Evolutionary conservation across 371 early-diverging fungal species (phyloP), one percentile per base, ranked within the genome.

Genomic region (Lichtheimia ramosa): DNA sequence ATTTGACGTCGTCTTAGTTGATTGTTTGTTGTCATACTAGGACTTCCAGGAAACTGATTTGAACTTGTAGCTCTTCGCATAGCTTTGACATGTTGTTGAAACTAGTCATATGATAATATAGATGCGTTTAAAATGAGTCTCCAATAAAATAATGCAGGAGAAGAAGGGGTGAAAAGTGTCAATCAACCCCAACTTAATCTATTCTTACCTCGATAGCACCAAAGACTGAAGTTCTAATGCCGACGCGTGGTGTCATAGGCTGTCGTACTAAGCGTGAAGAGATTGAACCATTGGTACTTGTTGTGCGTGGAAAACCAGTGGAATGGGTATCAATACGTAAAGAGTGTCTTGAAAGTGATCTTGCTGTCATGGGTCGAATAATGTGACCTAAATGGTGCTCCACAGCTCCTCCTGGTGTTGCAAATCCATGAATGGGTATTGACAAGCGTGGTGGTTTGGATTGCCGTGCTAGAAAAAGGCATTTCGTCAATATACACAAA

Each of bases 191-290:
- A 3, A 28, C 25, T 21, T 25, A 20, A 20, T 21, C n/a, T 56
- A 27, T 54, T 12, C 54, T 56, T 74, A 78, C 78, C 66, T 79
- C 80, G 28, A 79, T 76, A 13, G 80, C 80, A 28, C 80, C 71
- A 64, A 79, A 76, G 10, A 79, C 46, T 25, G 80, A 79, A 43
- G 80, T 70, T 58, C 80, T 54, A 15, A 79, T 71, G 24, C 80
- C 80, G 20, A 74, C 61, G 59, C 75, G 72, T 23, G 80, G 80
- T 3, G 77, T 72, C 66, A 76, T 76, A 2, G 74, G 67, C 2
- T 65, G 68, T 18, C 73, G 65, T 43, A 54, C 71, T 61, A 6
- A 64, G 20, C 64, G 59, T 16, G 71, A 49, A 3, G 63, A 62
- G 5, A 71, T 62, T 3, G 79, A 71, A 2, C 71, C 71, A 41